These are phyloP conservation scores for Isabelozyma heimii DNA, from an alignment of 805 yeast genomes.

Conservation along the genomic window DNA sequence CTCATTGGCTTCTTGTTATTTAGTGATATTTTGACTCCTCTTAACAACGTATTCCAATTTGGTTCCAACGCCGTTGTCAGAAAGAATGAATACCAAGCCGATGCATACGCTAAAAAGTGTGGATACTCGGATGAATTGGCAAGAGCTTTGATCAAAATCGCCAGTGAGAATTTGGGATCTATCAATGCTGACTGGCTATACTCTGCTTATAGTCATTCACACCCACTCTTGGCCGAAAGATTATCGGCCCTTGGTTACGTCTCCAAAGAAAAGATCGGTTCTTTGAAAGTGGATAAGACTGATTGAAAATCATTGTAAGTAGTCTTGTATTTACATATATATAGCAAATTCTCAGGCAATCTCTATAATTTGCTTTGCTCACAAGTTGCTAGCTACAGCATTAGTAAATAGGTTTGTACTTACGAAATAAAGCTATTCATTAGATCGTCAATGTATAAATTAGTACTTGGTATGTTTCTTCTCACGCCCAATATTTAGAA, in stretches of 20 bases:
- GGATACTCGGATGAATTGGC: constrained; percentile 72
- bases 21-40: constrained; percentile 73
- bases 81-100: constrained; percentile 92
- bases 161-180: constrained; percentile 78
- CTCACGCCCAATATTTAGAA: neutral
- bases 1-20: constrained; percentile 81
- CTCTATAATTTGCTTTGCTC: too few species aligned
- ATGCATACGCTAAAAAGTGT: constrained; percentile 71
- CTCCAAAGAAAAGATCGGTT: constrained; percentile 33
- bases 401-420: too few species aligned
- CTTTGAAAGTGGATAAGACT: neutral
- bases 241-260: constrained; percentile 64
- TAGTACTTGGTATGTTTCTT: neutral
- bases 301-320: neutral
- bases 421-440: neutral
- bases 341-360: neutral
- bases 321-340: neutral
- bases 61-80: constrained; percentile 70
- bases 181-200: constrained; percentile 88
- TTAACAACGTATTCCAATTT: constrained; percentile 68
- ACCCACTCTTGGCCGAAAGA: constrained; percentile 91
- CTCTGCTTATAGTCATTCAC: constrained; percentile 85
- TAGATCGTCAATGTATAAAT: neutral
- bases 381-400: too few species aligned
- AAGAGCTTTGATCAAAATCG: constrained; percentile 69